Evolutionary conservation across 495 filamentous ascomycete genomes (phyloP).

Genomic region (Schizothecium vesticola): DNA sequence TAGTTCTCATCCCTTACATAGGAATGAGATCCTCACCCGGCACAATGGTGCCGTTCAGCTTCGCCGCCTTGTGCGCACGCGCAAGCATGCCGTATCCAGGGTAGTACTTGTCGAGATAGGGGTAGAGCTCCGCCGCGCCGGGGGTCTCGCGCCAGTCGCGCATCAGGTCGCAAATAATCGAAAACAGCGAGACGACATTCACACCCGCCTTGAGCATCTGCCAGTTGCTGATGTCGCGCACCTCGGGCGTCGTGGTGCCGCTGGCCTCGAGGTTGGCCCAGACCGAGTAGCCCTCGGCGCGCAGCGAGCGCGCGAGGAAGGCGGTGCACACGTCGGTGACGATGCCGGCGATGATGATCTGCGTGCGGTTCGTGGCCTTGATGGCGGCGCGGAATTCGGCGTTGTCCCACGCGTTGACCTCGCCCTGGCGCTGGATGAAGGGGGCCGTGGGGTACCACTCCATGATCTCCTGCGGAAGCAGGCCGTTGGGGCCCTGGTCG

Average conservation of each 20-base stretch:
- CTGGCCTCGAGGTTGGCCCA: conserved; percentile 71
- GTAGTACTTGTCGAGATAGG: conserved; percentile 57
- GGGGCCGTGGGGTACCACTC: conserved; percentile 63
- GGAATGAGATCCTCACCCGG: conserved; percentile 35
- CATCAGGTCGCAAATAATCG: conserved; percentile 69
- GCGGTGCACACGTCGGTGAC: conserved; percentile 73
- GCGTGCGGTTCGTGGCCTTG: conserved; percentile 57
- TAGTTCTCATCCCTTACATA: neutral
- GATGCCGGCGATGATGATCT: conserved; percentile 70
- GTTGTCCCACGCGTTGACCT: conserved; percentile 81
- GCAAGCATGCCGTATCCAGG: conserved; percentile 44
- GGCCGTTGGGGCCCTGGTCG: conserved; percentile 61
- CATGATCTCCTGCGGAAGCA: conserved; percentile 62
- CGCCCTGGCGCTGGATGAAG: conserved; percentile 63
- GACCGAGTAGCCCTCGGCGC: conserved; percentile 68
- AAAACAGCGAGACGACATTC: conserved; percentile 58
- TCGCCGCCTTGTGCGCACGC: conserved; percentile 40
- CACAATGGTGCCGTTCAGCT: conserved; percentile 35
- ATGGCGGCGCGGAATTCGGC: conserved; percentile 63
- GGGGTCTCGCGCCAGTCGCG: conserved; percentile 69
- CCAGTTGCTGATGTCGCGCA: conserved; percentile 53
- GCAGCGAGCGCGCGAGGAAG: conserved; percentile 67
- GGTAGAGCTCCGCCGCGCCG: conserved; percentile 57
- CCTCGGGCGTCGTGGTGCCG: conserved; percentile 43
- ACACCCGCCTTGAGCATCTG: conserved; percentile 66